Evolutionary conservation across 306 rosid genomes (phyloP).

Genomic region (Cicer chorassanicum): DNA sequence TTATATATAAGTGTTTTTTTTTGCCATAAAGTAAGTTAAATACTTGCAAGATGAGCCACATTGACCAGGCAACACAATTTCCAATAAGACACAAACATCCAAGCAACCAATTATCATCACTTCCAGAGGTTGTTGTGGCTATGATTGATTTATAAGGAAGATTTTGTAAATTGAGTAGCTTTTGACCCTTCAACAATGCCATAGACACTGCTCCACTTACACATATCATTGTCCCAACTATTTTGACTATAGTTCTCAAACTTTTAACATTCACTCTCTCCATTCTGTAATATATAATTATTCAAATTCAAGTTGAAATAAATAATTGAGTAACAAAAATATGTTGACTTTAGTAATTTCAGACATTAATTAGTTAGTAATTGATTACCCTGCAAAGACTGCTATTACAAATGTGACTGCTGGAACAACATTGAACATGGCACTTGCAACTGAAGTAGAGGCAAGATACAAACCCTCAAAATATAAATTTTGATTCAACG

Average conservation of each 20-base stretch:
- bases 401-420: conserved; percentile 68
- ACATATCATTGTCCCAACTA: conserved; percentile 59
- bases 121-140: too few species aligned
- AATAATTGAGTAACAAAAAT: not conserved
- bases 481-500: conserved; percentile 51
- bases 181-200: conserved; percentile 65
- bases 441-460: conserved; percentile 58
- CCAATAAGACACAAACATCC: conserved; percentile 57
- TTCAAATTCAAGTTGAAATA: not conserved
- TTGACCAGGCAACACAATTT: conserved; percentile 52
- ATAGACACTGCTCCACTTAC: conserved; percentile 60
- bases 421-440: conserved; percentile 65
- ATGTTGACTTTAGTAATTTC: too few species aligned
- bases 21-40: not conserved
- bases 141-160: conserved; percentile 38
- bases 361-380: not conserved
- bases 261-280: conserved; percentile 54
- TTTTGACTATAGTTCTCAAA: conserved; percentile 58
- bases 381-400: conserved; percentile 43
- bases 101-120: conserved; percentile 46
- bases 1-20: too few species aligned
- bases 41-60: conserved; percentile 65
- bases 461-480: conserved; percentile 59
- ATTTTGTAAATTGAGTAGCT: conserved; percentile 49
- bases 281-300: conserved; percentile 37